Evolutionary conservation across 441 rosid species (phyloP).

Genomic region (Heliophila coronopifolia): DNA sequence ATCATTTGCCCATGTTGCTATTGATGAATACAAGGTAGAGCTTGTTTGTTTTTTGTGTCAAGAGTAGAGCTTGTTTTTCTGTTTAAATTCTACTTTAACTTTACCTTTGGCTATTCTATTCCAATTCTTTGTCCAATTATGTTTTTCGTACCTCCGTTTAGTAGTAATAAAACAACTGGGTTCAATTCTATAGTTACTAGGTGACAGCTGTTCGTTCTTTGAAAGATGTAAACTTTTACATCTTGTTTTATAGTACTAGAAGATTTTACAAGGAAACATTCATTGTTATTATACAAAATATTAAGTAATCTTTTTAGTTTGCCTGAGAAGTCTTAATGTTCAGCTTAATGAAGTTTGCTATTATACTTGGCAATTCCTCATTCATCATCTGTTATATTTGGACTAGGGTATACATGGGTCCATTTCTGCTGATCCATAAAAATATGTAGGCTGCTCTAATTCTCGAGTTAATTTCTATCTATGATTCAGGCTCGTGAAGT

Average conservation of each 20-base stretch:
- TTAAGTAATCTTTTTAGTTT: not conserved
- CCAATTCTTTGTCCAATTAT: slow-evolving; percentile 7
- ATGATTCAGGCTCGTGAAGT: slow-evolving; percentile 87
- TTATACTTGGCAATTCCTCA: not conserved
- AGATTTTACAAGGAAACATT: not conserved
- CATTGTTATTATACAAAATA: slow-evolving; percentile 11
- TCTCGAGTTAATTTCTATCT: slow-evolving; percentile 9
- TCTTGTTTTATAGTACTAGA: slow-evolving; percentile 6
- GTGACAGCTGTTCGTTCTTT: slow-evolving; percentile 9
- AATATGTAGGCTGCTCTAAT: slow-evolving; percentile 6
- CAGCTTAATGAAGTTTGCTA: slow-evolving; percentile 6
- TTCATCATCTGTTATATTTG: not conserved
- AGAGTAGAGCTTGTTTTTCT: too few species aligned
- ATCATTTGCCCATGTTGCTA: slow-evolving; percentile 85
- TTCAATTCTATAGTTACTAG: slow-evolving; percentile 7
- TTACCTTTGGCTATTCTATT: not conserved
- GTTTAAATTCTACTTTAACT: slow-evolving; percentile 10
- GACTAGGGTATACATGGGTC: not conserved
- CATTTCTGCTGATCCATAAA: not conserved
- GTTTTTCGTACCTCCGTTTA: not conserved
- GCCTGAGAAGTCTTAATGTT: slow-evolving; percentile 5
- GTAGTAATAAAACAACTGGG: not conserved
- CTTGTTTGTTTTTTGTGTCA: too few species aligned
- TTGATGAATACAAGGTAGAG: slow-evolving; percentile 90
- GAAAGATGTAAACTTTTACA: slow-evolving; percentile 1